Percentiles rank a stretch among this genome's conserved stretches.
phyloP scores from a whole-genome alignment of 2,329 filamentous ascomycete genomes.

The Pseudocercospora fuligena region DNA sequence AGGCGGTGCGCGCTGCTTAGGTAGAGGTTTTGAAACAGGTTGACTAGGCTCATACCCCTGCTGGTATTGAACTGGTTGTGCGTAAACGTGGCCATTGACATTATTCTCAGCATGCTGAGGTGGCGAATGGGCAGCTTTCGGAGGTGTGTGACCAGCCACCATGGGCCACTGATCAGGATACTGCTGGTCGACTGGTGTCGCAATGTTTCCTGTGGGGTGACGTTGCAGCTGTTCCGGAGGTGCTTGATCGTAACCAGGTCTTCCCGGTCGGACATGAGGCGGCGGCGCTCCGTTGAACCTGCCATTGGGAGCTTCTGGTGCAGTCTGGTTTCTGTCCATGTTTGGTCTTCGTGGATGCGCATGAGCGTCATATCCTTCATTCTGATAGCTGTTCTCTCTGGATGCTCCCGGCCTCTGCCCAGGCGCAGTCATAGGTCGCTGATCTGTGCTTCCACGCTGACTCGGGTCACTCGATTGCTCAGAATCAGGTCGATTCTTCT shows the following conservation, averaged over 20 bases:
- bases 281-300: constrained; percentile 9
- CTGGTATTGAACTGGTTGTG: constrained; percentile 18
- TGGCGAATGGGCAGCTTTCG: constrained; percentile 18
- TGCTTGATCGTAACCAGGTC: constrained; percentile 15
- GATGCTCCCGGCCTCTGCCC: constrained; percentile 17
- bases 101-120: constrained; percentile 7
- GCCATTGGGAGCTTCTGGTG: constrained; percentile 12
- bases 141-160: constrained; percentile 21
- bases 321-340: constrained; percentile 17
- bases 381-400: constrained; percentile 23
- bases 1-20: constrained; percentile 19
- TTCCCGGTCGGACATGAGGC: constrained; percentile 12
- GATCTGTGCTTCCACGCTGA: constrained; percentile 33
- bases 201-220: constrained; percentile 6
- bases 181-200: constrained; percentile 18
- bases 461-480: constrained; percentile 27
- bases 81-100: constrained; percentile 16
- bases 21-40: constrained; percentile 9
- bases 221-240: constrained; percentile 11
- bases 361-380: constrained; percentile 6
- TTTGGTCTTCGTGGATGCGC: constrained; percentile 18
- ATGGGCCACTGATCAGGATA: constrained; percentile 35
- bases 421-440: constrained; percentile 19
- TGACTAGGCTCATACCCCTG: constrained; percentile 19
- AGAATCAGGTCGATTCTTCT: constrained; percentile 31